A percentile compares a stretch with the other conserved stretches of the same genome.
Conservation (phyloP, 1,284 basidiomycete species). For the Ceratobasidium sp. region DNA sequence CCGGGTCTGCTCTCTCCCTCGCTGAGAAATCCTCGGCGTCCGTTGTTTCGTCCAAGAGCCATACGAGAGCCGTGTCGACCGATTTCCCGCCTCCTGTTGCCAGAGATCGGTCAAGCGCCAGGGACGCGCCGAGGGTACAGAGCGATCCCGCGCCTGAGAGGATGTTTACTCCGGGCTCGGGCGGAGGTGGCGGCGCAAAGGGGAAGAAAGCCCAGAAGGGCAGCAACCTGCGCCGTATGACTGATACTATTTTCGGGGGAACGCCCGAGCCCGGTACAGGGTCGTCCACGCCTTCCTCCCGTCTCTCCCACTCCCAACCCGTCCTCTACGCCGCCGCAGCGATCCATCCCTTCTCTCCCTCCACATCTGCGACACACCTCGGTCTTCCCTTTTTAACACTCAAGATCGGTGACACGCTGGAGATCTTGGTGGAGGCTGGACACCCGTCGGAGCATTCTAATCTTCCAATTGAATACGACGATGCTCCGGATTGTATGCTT, state of each 20-base stretch:
- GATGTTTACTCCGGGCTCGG: background rate
- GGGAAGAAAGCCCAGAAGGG: slow-evolving; percentile 11
- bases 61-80: slow-evolving; percentile 8
- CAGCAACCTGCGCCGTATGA: slow-evolving; percentile 31
- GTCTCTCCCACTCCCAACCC: slow-evolving; percentile 45
- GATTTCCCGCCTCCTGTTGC: slow-evolving; percentile 1
- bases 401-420: slow-evolving; percentile 66
- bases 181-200: background rate
- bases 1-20: slow-evolving; percentile 10
- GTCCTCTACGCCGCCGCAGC: slow-evolving; percentile 71
- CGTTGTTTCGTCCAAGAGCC: background rate
- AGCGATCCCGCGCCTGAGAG: background rate
- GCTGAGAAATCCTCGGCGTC: background rate
- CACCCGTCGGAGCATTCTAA: slow-evolving; percentile 75
- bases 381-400: slow-evolving; percentile 78
- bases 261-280: slow-evolving; percentile 14
- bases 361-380: slow-evolving; percentile 64
- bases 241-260: slow-evolving; percentile 31
- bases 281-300: slow-evolving; percentile 10
- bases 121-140: slow-evolving; percentile 3
- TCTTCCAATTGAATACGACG: slow-evolving; percentile 71
- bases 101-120: background rate
- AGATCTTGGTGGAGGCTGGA: slow-evolving; percentile 76
- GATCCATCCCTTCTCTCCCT: slow-evolving; percentile 72
- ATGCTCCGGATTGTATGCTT: slow-evolving; percentile 78